A percentile compares a stretch with the other conserved stretches of the same genome.
phyloP scores from a whole-genome alignment of 192 early-diverging fungal species.

The Linnemannia zychae region DNA sequence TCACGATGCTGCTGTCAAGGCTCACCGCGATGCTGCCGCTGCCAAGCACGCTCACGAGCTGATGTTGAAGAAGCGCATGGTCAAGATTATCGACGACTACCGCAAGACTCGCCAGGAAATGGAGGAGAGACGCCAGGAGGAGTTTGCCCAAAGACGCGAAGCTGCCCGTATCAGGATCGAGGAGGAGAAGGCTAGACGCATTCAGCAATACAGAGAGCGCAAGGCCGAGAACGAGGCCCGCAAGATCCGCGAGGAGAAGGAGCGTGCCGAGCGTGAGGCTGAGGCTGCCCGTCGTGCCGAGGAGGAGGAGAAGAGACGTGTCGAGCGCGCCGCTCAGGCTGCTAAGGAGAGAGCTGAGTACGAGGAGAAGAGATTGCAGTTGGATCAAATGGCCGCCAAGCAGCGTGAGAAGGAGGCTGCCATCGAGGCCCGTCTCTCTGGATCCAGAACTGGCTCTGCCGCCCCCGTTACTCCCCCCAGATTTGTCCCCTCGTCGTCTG shows the following conservation, averaged over 20 bases:
- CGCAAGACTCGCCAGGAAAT: slow-evolving; percentile 69
- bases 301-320: slow-evolving; percentile 65
- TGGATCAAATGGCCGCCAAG: slow-evolving; percentile 65
- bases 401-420: slow-evolving; percentile 64
- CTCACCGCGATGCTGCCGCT: slow-evolving; percentile 73
- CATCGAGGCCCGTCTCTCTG: slow-evolving; percentile 59
- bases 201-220: slow-evolving; percentile 69
- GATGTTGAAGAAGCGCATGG: slow-evolving; percentile 82
- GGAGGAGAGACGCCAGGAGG: slow-evolving; percentile 70
- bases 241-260: slow-evolving; percentile 59
- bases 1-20: slow-evolving; percentile 81
- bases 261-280: slow-evolving; percentile 54
- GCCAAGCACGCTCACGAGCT: slow-evolving; percentile 80
- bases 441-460: slow-evolving; percentile 39
- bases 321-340: slow-evolving; percentile 59
- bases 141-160: slow-evolving; percentile 66
- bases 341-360: slow-evolving; percentile 60
- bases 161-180: slow-evolving; percentile 74
- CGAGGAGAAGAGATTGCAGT: slow-evolving; percentile 46
- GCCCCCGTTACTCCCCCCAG: slow-evolving; percentile 42
- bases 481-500: slow-evolving; percentile 38
- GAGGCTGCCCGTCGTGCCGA: slow-evolving; percentile 48
- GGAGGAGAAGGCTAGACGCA: slow-evolving; percentile 79
- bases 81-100: slow-evolving; percentile 88
- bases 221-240: slow-evolving; percentile 64